Evolutionary conservation across 345 rosid genomes (phyloP), one percentile per base, ranked within the genome.

Genomic region (Populus tremula): DNA sequence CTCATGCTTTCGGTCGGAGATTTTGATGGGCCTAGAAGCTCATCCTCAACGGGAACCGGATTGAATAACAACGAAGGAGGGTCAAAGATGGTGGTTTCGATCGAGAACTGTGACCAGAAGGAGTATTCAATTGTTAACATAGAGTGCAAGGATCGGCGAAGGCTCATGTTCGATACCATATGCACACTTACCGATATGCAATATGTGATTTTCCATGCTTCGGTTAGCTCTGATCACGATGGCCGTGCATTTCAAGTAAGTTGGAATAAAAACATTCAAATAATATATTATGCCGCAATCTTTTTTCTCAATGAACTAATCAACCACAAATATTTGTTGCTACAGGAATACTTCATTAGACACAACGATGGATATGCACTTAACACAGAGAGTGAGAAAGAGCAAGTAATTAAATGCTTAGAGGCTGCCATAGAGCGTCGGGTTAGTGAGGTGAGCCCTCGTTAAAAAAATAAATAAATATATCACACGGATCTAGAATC

Each of bases 181-280:
- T 91, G 98, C 65, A 90, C 94, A 0, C 86, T 93, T 16, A 85
- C 88, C 1, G 96, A 91, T 70, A 88, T 91, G 98, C 93, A 91
- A 11, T 93, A 93, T n/a, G 91, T 86, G 8, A 84, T 93, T 49
- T 93, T 90, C 73, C 98, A 93, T 73, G 98, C 96, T 0, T 86
- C 94, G 10, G 80, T 89, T 2, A 53, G 76, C 16, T 84, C 90
- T 3, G 14, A 43, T 43, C 81, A 65, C 18, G 89, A 79, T n/a
- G 89, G 81, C 66, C 82, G 76, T 78, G 89, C 98, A 4, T 90
- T 86, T 68, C 96, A 91, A 92, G 96, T 91, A 79, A 23, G 18
- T n/a, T 2, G 23, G 8, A 23, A 9, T 21, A 2, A 8, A 56
- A 56, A 56, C 63, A 56, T 23, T 10, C 63, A 2, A 3, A 8